Evolutionary conservation across 2,329 filamentous ascomycete species (phyloP), one percentile per base, ranked within the genome.

Genomic region (Fusarium miscanthi): DNA sequence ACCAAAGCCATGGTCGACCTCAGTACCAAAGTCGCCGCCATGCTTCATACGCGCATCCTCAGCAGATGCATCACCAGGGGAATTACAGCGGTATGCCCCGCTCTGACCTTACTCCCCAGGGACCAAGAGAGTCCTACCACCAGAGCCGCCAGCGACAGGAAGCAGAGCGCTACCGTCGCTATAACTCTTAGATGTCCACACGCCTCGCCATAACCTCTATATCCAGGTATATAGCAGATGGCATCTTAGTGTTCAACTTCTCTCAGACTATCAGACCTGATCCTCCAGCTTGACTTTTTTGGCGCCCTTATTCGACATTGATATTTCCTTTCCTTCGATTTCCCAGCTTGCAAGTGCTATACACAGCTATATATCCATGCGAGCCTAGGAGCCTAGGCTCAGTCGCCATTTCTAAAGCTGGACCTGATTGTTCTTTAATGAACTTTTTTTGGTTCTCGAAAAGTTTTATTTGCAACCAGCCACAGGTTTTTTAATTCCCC

Each of bases 361-460:
- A 27, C 41, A 48, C 40, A 25, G 30, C 30, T 21, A 19, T 48
- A n/a, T 35, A 27, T 48, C 10, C 23, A 25, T 33, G 31, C 23
- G 31, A 41, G 53, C 27, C 59, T 46, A 64, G 42, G 23, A 68
- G 59, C 54, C 65, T 43, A 68, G 66, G 52, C 64, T 57, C 37
- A 33, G 17, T 54, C 21, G 38, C 37, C 61, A 37, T 43, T 33
- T 58, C 37, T 8, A 27, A 33, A 54, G 48, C 46, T 45, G 27
- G 25, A 43, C 37, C 35, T 35, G 14, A 46, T 41, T 5, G 49
- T 19, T 64, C 23, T n/a, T 21, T 56, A 19, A 23, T 4, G 30
- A 45, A 23, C 46, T 56, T 41, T 63, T 30, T 33, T 66, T 61
- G 31, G 16, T 53, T 21, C 38, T 37, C 40, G 8, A 40, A 63